These are phyloP conservation scores for Phaseolus lunatus DNA, from an alignment of 306 rosid species.

Conservation along the genomic window DNA sequence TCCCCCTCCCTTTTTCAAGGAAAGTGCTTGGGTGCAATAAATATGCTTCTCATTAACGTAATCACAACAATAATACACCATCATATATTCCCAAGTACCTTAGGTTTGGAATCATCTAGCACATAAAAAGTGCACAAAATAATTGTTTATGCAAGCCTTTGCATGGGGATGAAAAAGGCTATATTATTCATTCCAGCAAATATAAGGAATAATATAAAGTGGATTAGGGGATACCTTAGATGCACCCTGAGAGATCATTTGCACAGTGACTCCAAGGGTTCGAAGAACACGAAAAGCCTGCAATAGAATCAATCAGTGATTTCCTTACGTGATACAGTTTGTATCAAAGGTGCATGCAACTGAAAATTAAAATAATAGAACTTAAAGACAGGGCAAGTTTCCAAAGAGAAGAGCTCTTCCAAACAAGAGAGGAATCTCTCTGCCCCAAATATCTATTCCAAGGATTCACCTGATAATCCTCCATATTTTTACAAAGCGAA, in stretches of 20 bases:
- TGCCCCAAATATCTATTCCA: too few relatives aligned
- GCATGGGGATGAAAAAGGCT: constrained; percentile 11
- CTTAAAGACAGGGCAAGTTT: too few relatives aligned
- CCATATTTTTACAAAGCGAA: too few relatives aligned
- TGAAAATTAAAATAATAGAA: too few relatives aligned
- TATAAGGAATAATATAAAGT: neutral
- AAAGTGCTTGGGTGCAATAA: neutral
- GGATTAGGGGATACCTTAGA: constrained; percentile 71
- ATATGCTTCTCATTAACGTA: neutral
- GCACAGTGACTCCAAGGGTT: constrained; percentile 81
- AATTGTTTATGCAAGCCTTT: constrained; percentile 13
- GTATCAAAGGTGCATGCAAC: too few relatives aligned
- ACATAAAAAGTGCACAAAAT: neutral
- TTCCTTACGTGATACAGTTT: neutral
- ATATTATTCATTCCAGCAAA: neutral
- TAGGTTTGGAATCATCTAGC: neutral
- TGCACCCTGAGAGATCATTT: constrained; percentile 98
- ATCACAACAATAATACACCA: neutral
- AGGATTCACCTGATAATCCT: too few relatives aligned
- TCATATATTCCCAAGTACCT: constrained; percentile 1
- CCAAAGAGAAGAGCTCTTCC: too few relatives aligned
- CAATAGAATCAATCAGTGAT: constrained; percentile 42
- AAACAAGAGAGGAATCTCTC: too few relatives aligned
- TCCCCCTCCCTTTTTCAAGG: neutral
- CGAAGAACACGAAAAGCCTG: constrained; percentile 88